Evolutionary conservation across 1,139 yeast species (phyloP), one percentile per base, ranked within the genome.

Genomic region (Kurtzmaniella quercitrusa): DNA sequence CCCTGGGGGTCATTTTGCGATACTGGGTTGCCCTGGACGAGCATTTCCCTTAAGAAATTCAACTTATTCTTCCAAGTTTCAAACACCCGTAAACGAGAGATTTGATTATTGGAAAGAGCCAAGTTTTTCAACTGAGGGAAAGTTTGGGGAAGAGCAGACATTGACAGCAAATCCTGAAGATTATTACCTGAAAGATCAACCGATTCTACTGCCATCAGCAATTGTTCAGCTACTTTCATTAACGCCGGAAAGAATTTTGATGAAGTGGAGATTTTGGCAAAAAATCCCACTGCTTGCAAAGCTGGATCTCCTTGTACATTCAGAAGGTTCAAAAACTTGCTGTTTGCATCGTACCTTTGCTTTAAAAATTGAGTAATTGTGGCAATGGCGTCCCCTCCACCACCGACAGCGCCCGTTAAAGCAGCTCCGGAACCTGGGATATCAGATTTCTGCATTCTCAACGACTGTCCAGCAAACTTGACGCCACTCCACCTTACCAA

Each of bases 201-300:
- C 47, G 93, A 84, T 33, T 82, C 85, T 5, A 89, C 86, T 2
- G 71, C 71, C 14, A 75, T 50, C 38, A 74, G 74, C 36, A 70
- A 56, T 38, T 74, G 77, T 41, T 71, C 70, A 1, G 96, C 96
- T 16, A 94, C 66, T 58, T 86, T 88, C 88, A 93, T 82, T 50
- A 93, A 67, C 0, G 98, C 98, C 3, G 91, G 87, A 61, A 93
- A 89, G 75, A 91, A 83, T 60, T 91, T 91, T 14, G 94, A 76
- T 1, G 79, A 61, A 3, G 80, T 74, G 40, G 82, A 75, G 6
- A 81, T 67, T 15, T 78, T 68, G 18, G 79, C 74, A 51, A 89
- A 81, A 44, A 88, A 69, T 0, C 96, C 96, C 48, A 76, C 76
- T 15, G 76, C 66, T 16, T 65, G 65, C 39, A 93, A 68, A 14